These are phyloP conservation scores for Pseudogymnoascus sp. DNA, from an alignment of 2,329 filamentous ascomycete species.

Conservation along the genomic window DNA sequence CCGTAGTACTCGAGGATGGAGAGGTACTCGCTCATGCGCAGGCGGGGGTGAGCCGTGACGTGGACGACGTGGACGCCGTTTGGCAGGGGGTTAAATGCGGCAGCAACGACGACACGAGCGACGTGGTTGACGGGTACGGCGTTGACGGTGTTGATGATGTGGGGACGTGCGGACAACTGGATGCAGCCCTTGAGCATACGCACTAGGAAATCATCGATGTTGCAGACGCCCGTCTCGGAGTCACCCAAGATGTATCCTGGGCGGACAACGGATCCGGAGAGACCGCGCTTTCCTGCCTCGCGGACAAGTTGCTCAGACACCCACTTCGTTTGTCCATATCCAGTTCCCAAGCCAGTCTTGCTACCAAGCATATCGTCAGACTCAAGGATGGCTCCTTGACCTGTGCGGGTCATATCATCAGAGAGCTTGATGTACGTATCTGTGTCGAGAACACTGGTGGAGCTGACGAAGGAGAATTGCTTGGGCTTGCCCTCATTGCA, in stretches of 20 bases:
- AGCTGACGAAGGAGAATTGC: slow-evolving; percentile 72
- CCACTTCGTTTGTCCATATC: slow-evolving; percentile 92
- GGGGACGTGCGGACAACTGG: slow-evolving; percentile 64
- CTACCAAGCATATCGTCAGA: slow-evolving; percentile 72
- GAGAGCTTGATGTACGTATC: slow-evolving; percentile 74
- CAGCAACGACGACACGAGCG: slow-evolving; percentile 67
- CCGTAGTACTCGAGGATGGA: slow-evolving; percentile 62
- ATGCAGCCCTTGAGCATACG: slow-evolving; percentile 81
- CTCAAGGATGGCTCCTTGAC: slow-evolving; percentile 61
- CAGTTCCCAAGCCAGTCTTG: slow-evolving; percentile 67
- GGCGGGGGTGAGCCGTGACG: slow-evolving; percentile 69
- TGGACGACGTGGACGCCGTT: slow-evolving; percentile 51
- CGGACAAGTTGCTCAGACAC: slow-evolving; percentile 60
- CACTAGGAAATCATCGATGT: slow-evolving; percentile 85
- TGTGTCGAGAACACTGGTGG: slow-evolving; percentile 73
- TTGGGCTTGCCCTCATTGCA: slow-evolving; percentile 74
- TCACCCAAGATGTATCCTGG: slow-evolving; percentile 82
- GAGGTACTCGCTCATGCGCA: slow-evolving; percentile 70
- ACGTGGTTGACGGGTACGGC: slow-evolving; percentile 82
- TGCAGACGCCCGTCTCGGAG: slow-evolving; percentile 58
- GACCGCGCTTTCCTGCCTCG: slow-evolving; percentile 69
- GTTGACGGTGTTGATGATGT: slow-evolving; percentile 82
- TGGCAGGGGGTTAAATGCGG: slow-evolving; percentile 52
- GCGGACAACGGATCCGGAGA: slow-evolving; percentile 67
- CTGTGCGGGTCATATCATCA: slow-evolving; percentile 48